Base-by-base conservation (phyloP, 768 basidiomycete species). In the Tephrocybe rancida region DNA sequence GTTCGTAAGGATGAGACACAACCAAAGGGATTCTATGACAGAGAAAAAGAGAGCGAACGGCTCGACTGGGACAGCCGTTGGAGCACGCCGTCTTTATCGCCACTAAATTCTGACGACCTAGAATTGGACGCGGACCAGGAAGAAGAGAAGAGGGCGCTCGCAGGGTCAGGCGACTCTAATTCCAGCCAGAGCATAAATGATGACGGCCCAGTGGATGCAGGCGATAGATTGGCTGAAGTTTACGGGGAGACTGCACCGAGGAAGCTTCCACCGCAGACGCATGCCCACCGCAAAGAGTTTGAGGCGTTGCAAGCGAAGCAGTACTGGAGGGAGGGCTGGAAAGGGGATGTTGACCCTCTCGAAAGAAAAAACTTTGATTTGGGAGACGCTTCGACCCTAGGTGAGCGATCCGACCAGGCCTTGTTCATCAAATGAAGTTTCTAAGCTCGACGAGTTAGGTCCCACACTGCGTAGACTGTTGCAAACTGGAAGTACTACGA, bases 241-340 rank as follows among this genome's bases (percentile, higher is more conserved):
- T 46, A 55, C 18, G 41, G 56, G 25, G 45, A 52, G 22, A 55
- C 21, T n/a, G 50, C 48, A 38, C 27, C 52, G 21, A 51, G 52
- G 19, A 48, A 44, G 19, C 43, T 48, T 3, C 64, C 70, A 22
- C 71, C 70, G 0, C 64, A 75, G 56, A 70, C 72, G 5, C 76
- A 76, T 61, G 69, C 73, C 21, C 75, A 82, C 64, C 70, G 82
- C n/a, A 72, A 74, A 50, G 73, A 77, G 37, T 74, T 89, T n/a
- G 89, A 91, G 63, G 77, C 75, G 7, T 67, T 93, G 22, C 80
- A 79, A 57, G 67, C 73, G 3, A 75, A 71, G 47, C 91, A 93
- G 59, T 92, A 92, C 61, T 93, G 91, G 91, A 78, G 81, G 57
- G 69, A 78, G 1, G 83, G 81, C 22, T 90, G 87, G 87, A 72